Base-by-base conservation (phyloP, 768 basidiomycete species). In the Gymnopilus junonius region DNA sequence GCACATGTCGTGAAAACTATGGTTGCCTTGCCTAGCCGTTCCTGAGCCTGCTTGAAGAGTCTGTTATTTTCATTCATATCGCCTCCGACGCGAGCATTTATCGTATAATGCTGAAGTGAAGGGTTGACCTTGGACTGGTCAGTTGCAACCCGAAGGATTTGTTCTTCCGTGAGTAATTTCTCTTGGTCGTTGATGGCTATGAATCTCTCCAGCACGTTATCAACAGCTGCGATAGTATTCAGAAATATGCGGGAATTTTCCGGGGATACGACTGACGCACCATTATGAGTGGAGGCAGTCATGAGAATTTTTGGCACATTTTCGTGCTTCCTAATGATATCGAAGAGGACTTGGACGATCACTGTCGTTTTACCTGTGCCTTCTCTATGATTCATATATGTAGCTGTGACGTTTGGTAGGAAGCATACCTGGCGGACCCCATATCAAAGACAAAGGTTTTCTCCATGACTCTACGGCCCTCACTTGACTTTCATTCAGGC, bases 291-390 rank as follows among this genome's bases (percentile, higher is more conserved):
- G 0, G 89, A 90, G 0, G 89, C 88, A 0, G 88, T 87, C 87
- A 90, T 88, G 25, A 90, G 75, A 25, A 90, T 85, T 67, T 83
- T 87, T 8, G 77, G 79, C 43, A 71, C 71, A 43, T 64, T 67
- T 50, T 71, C 68, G 64, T 64, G 61, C 31, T 65, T 68, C 58
- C 73, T 70, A 65, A 82, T 63, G 57, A 85, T 71, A 53, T 76
- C 77, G 21, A 76, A 75, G 15, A 90, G 77, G 29, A 89, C 87
- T 63, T 87, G 81, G 2, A 90, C 81, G 5, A 90, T 87, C 0
- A 90, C 88, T 0, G 87, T 89, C 0, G 88, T 90, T 71, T 90
- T 91, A 35, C 89, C 88, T 0, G 89, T 91, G 0, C 89, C 89
- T 89, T 12, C 27, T 20, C 17, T 5, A 35, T 6, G 3, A 15